phyloP scores from a whole-genome alignment of 176 grass and related monocot species.

The Elaeis guineensis region DNA sequence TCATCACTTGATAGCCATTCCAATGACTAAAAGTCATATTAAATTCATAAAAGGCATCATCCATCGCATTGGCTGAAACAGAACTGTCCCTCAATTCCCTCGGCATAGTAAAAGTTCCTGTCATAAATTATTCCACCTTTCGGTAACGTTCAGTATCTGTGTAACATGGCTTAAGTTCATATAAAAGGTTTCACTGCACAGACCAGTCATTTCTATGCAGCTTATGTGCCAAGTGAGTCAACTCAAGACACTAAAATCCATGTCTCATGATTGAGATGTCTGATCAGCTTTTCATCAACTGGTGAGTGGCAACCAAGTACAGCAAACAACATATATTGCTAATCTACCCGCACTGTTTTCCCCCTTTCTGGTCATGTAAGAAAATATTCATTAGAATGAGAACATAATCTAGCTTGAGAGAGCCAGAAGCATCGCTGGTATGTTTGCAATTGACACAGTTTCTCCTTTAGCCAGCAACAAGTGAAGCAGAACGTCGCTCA shows the following conservation, averaged over 20 bases:
- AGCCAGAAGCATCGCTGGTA: slow-evolving; percentile 12
- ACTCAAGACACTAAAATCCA: not conserved
- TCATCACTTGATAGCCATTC: too few relatives aligned
- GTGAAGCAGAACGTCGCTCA: slow-evolving; percentile 2
- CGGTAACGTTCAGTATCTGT: too few relatives aligned
- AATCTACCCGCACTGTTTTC: not conserved
- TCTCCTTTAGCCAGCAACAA: slow-evolving; percentile 11
- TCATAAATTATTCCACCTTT: too few relatives aligned
- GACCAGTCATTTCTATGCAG: too few relatives aligned
- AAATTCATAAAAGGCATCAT: too few relatives aligned
- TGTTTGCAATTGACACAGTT: slow-evolving; percentile 10
- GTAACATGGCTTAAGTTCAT: too few relatives aligned
- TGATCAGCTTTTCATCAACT: slow-evolving; percentile 21
- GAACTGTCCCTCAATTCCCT: too few relatives aligned
- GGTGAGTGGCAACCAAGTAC: slow-evolving; percentile 20
- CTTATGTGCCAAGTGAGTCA: too few relatives aligned
- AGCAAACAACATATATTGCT: slow-evolving; percentile 27
- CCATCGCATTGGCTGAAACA: too few relatives aligned
- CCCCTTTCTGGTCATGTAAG: slow-evolving; percentile 5
- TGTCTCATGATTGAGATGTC: slow-evolving; percentile 11
- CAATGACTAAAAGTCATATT: too few relatives aligned
- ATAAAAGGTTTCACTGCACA: too few relatives aligned
- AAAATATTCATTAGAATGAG: slow-evolving; percentile 22
- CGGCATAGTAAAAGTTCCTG: too few relatives aligned
- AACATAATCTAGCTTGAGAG: slow-evolving; percentile 16